A percentile compares a stretch with the other conserved stretches of the same genome.
Conservation (phyloP, 257 asterid species). For the Cruciata laevipes region DNA sequence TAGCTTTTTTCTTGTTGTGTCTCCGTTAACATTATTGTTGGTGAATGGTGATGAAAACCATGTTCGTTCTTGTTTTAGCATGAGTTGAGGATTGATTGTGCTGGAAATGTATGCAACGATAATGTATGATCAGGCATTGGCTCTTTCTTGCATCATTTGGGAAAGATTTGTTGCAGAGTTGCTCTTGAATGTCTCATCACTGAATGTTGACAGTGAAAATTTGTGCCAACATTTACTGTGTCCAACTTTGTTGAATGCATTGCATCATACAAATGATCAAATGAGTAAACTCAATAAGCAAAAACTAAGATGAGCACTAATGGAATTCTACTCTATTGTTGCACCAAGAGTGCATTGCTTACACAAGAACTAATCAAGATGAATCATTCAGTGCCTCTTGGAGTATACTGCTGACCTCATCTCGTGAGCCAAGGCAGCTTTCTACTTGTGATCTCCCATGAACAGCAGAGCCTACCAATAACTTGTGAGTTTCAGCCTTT, state of each 20-base stretch:
- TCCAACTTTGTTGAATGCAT: too few species aligned
- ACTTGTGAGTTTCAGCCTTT: conserved; percentile 49
- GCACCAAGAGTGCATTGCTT: not conserved
- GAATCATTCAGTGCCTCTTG: conserved; percentile 41
- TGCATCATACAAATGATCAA: too few species aligned
- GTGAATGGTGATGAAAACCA: not conserved
- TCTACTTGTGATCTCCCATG: conserved; percentile 17
- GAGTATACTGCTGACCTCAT: conserved; percentile 56
- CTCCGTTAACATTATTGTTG: not conserved
- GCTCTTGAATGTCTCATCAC: too few species aligned
- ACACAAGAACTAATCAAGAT: not conserved
- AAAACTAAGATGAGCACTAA: too few species aligned
- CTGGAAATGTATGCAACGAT: not conserved
- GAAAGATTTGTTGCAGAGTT: too few species aligned
- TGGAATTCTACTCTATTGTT: not conserved
- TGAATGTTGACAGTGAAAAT: not conserved
- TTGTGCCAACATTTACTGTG: too few species aligned
- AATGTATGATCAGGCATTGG: not conserved
- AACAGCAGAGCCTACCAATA: conserved; percentile 43
- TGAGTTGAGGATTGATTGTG: not conserved
- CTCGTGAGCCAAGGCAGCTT: conserved; percentile 21
- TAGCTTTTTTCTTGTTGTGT: not conserved
- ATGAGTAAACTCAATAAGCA: too few species aligned
- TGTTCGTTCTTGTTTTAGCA: not conserved
- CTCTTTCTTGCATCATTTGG: not conserved